Conservation (phyloP, 208 protist species). For the Kentomonas sorsogonicus region DNA sequence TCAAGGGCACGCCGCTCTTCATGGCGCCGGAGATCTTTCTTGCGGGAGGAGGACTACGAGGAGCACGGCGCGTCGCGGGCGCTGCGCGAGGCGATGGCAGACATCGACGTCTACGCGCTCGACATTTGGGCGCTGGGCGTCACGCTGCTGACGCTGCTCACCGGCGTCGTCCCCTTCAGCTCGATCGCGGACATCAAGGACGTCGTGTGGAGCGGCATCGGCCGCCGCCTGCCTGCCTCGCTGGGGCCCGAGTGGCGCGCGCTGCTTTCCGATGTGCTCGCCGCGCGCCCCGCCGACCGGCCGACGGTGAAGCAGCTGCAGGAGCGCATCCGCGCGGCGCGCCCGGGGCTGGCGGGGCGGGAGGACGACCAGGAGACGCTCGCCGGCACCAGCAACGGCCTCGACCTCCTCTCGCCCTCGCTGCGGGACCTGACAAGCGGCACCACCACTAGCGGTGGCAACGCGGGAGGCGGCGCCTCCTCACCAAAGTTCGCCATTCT, state of each 20-base stretch:
- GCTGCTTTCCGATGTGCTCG: conserved; percentile 4
- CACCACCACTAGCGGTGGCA: too few species aligned
- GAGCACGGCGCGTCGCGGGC: conserved; percentile 35
- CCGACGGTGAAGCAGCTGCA: background rate
- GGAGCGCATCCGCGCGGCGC: background rate
- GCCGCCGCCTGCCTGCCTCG: background rate
- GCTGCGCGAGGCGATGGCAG: conserved; percentile 7
- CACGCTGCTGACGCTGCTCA: conserved; percentile 5
- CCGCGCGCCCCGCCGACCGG: background rate
- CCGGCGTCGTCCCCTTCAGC: conserved; percentile 1
- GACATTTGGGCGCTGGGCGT: conserved; percentile 9
- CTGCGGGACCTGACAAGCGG: too few species aligned
- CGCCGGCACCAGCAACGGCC: background rate
- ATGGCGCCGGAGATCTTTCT: conserved; percentile 68
- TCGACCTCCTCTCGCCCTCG: background rate
- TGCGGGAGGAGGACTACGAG: conserved; percentile 46
- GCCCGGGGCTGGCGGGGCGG: background rate
- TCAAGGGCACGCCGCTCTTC: conserved; percentile 71
- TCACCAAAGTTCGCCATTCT: too few species aligned
- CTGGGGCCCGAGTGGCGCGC: conserved; percentile 1
- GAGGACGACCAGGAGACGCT: background rate
- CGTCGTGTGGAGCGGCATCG: background rate
- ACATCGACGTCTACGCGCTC: conserved; percentile 1
- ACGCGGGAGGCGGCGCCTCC: too few species aligned
- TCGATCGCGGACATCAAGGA: conserved; percentile 3